Evolutionary conservation across 1,284 basidiomycete genomes (phyloP), one percentile per base, ranked within the genome.

Genomic region (Tilletiopsis washingtonensis): DNA sequence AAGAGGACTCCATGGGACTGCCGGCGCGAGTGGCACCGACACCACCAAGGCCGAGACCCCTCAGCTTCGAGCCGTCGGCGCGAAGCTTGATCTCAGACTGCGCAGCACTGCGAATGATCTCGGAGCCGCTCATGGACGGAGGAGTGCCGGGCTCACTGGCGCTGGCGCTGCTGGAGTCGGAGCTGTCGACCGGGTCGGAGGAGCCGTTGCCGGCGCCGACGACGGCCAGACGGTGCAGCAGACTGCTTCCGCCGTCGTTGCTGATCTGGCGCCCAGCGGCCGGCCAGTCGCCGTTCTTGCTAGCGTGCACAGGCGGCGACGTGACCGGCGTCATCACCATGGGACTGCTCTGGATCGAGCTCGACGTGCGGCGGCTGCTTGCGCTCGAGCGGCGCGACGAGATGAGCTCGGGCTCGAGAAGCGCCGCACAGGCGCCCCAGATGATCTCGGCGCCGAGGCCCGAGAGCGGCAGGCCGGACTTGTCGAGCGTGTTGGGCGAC

Each of bases 391-490:
- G 55, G 54, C 38, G 53, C 49, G 43, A 43, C 29, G 15, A 59
- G 34, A 34, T 34, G 6, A 57, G 51, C 20, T 51, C 59, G 20
- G 57, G 63, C 25, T 52, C 62, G 39, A 56, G 58, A 39, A 58
- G 59, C 36, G 57, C 62, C 14, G 66, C 55, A 39, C 62, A 65
- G 1, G 63, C 59, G 7, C 54, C 53, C 66, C 68, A 70, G 42
- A 70, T 51, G n/a, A 69, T 55, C 54, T 72, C 68, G 2, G 64
- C 68, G 15, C 66, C 66, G 17, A 72, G 61, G 3, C 47, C 56
- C 5, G 65, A 61, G 12, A 72, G 59, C 11, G 66, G 57, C 23
- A 69, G 52, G 11, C 60, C 64, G 1, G 67, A 70, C 45, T 56
- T 57, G 40, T 71, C 66, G 9, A 67, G 44, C 12, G 65, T 62